Conservation (phyloP, 1,139 yeast genomes). For the Scheffersomyces parashehatae region DNA sequence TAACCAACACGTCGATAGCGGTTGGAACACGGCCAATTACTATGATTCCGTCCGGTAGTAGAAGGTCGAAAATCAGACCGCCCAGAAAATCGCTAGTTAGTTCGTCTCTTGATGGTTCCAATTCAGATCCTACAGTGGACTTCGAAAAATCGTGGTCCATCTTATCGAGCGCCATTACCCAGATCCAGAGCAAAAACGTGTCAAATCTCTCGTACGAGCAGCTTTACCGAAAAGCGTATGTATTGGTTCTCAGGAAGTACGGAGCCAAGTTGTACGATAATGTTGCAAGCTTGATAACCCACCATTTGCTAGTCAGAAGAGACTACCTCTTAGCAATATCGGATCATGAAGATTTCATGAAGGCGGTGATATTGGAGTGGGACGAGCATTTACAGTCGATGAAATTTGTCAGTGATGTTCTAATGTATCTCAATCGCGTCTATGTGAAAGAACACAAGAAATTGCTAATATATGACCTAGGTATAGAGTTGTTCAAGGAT, state of each 20-base stretch:
- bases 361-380: constrained; percentile 61
- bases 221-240: constrained; percentile 79
- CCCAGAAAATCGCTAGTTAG: constrained; percentile 56
- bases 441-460: constrained; percentile 73
- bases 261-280: constrained; percentile 71
- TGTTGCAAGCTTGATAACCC: constrained; percentile 51
- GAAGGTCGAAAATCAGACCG: constrained; percentile 69
- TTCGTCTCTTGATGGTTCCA: constrained; percentile 17
- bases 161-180: constrained; percentile 71
- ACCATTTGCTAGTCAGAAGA: constrained; percentile 46
- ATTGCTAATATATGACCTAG: constrained; percentile 73
- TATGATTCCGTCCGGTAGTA: constrained; percentile 44
- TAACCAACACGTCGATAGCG: no score
- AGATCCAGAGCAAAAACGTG: constrained; percentile 75
- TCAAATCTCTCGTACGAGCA: constrained; percentile 81
- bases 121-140: constrained; percentile 43
- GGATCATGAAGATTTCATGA: constrained; percentile 42
- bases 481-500: constrained; percentile 54
- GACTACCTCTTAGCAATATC: constrained; percentile 19
- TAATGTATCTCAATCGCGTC: constrained; percentile 85
- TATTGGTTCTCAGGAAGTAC: constrained; percentile 70
- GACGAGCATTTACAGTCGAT: constrained; percentile 71
- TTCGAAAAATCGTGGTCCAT: constrained; percentile 71
- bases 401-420: constrained; percentile 80
- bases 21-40: constrained; percentile 5